Evolutionary conservation across 352 stramenopile genomes (phyloP), one percentile per base, ranked within the genome.

Genomic region (Globisporangium cederbergense): DNA sequence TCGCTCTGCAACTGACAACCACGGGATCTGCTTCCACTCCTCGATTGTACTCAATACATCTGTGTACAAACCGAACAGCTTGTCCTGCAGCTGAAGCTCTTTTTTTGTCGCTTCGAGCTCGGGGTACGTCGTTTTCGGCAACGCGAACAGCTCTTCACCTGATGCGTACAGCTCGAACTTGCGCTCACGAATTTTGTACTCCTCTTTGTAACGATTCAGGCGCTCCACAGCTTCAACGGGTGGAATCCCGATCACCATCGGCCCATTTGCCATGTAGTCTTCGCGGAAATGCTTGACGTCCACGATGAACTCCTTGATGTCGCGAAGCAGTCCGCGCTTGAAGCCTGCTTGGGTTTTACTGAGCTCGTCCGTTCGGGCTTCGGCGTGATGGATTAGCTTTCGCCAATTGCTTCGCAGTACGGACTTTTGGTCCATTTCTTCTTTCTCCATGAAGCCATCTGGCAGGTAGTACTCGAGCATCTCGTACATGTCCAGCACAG

Each of bases 401-500:
- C 98, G 97, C 97, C 97, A 99, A 62, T 97, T 98, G 60, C 90
- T 96, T 30, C 92, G 90, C 7, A 99, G 75, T 16, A 99, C 96
- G 18, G 93, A 99, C 77, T 99, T 99, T 68, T 99, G 97, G 62
- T 99, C 97, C 78, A 99, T 99, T 70, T 99, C 97, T 67, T 99
- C 95, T 67, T 99, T 99, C 64, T 99, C 96, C 96, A 99, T 99
- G 72, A 99, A 99, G 3, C 92, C 93, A 30, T 96, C 85, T 3
- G 93, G 90, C 1, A 98, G 50, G 62, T 97, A 98, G 45, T 94
- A 95, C 70, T 98, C 91, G 20, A 99, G 83, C 93, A 99, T 98
- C 59, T 95, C 90, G 81, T 99, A 99, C 97, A 99, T 99, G 55
- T 99, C 96, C 56, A 99, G 85, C 47, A 99, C 97, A 3, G 97